These are phyloP conservation scores for Hemisphaericaspora nanyangensis DNA, from an alignment of 805 yeast species.

Conservation along the genomic window DNA sequence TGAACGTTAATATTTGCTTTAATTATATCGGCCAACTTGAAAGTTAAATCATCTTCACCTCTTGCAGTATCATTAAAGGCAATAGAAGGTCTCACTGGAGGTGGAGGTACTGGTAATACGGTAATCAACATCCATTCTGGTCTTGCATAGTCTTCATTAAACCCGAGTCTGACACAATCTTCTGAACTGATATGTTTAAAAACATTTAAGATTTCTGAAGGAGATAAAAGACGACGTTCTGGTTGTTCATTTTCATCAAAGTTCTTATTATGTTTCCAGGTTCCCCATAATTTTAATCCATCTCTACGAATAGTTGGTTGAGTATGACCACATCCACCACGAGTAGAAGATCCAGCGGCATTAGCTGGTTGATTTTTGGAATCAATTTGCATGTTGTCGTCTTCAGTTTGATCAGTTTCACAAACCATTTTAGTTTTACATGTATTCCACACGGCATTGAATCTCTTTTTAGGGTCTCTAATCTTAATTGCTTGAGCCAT, in stretches of 20 bases:
- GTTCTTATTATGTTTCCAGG: slow-evolving; percentile 89
- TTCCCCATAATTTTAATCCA: slow-evolving; percentile 93
- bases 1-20: slow-evolving; percentile 98
- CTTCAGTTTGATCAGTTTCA: slow-evolving; percentile 78
- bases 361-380: slow-evolving; percentile 8
- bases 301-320: slow-evolving; percentile 96
- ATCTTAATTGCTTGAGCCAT: slow-evolving; percentile 87
- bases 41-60: slow-evolving; percentile 98
- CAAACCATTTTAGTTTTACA: slow-evolving; percentile 93
- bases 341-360: slow-evolving; percentile 38
- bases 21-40: slow-evolving; percentile 91
- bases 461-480: slow-evolving; percentile 91
- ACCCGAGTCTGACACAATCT: slow-evolving; percentile 80
- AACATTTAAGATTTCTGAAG: slow-evolving; percentile 85
- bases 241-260: slow-evolving; percentile 87
- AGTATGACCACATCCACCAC: slow-evolving; percentile 98
- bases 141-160: slow-evolving; percentile 93
- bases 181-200: slow-evolving; percentile 85
- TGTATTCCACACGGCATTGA: slow-evolving; percentile 92
- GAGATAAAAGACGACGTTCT: slow-evolving; percentile 82
- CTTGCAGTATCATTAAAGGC: slow-evolving; percentile 97
- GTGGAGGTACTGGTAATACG: slow-evolving; percentile 99
- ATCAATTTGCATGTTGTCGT: slow-evolving; percentile 36
- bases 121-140: slow-evolving; percentile 98
- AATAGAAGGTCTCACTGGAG: slow-evolving; percentile 98